phyloP scores from a whole-genome alignment of 179 eudicot species.

The Camellia oleifera region DNA sequence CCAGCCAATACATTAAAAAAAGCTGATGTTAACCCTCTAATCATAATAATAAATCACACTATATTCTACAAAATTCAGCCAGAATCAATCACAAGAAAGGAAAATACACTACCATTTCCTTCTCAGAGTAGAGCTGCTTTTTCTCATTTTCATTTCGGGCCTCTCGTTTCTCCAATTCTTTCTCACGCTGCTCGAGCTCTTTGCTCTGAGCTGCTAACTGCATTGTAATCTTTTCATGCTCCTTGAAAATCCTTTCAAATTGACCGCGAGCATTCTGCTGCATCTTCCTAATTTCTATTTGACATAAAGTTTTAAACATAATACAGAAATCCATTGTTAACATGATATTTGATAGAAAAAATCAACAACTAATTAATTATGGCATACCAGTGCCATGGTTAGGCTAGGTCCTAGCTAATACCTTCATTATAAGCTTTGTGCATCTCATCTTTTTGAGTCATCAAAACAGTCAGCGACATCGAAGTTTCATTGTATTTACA shows the following conservation, averaged over 20 bases:
- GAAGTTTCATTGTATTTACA: conserved; percentile 28
- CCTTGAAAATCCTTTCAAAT: conserved; percentile 49
- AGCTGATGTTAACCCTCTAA: background rate
- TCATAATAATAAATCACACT: background rate
- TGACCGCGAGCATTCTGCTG: conserved; percentile 52
- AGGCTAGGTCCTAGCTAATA: conserved; percentile 28
- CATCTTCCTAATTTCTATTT: conserved; percentile 58
- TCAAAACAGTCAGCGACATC: conserved; percentile 26
- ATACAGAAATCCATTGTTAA: background rate
- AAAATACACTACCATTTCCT: conserved; percentile 49
- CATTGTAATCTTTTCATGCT: conserved; percentile 51
- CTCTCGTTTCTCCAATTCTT: conserved; percentile 54
- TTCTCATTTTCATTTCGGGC: conserved; percentile 67
- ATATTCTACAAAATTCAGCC: background rate
- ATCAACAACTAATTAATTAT: conserved; percentile 22
- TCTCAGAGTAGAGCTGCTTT: conserved; percentile 53
- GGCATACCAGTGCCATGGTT: conserved; percentile 32
- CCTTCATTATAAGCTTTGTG: conserved; percentile 67
- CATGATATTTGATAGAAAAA: background rate
- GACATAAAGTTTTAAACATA: background rate
- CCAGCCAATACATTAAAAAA: background rate
- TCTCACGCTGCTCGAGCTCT: conserved; percentile 48
- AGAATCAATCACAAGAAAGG: conserved; percentile 1
- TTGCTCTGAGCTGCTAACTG: conserved; percentile 48
- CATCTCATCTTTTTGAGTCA: conserved; percentile 66